Evolutionary conservation across 78 protist species (phyloP).

Genomic region (Isochrysis galbana): DNA sequence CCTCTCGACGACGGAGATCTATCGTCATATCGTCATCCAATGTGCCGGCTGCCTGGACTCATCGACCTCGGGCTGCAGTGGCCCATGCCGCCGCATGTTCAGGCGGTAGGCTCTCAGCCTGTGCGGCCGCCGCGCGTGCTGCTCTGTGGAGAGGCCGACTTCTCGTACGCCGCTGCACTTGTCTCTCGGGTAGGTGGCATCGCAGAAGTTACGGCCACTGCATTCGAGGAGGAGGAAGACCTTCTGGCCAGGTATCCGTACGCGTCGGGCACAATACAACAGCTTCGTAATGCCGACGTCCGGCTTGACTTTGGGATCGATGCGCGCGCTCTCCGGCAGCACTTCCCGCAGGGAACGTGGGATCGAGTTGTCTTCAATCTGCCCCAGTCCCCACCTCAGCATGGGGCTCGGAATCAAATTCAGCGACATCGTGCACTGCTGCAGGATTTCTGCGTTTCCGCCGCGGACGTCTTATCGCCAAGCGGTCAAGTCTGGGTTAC

Average conservation of each 20-base stretch:
- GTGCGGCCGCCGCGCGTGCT: background rate
- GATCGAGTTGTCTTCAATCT: background rate
- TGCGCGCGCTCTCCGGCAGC: background rate
- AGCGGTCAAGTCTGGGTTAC: background rate
- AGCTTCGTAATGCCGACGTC: background rate
- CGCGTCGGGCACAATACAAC: background rate
- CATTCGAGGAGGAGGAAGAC: background rate
- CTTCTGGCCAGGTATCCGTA: background rate
- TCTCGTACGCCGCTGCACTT: background rate
- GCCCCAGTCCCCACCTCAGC: background rate
- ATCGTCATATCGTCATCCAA: no score
- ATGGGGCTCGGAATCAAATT: background rate
- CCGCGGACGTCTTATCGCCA: background rate
- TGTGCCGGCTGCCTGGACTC: no score
- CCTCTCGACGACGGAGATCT: no score
- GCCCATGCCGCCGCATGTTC: no score
- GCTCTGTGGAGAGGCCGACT: background rate
- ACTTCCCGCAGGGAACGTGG: background rate
- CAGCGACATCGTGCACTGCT: slow-evolving; percentile 9
- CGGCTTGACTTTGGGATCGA: background rate
- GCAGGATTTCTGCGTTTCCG: background rate
- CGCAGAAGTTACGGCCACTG: background rate
- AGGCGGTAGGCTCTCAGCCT: no score
- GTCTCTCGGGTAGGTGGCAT: no score
- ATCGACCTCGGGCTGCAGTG: no score